Evolutionary conservation across 768 basidiomycete species (phyloP), one percentile per base, ranked within the genome.

Genomic region (Tylopilus rubrobrunneus): DNA sequence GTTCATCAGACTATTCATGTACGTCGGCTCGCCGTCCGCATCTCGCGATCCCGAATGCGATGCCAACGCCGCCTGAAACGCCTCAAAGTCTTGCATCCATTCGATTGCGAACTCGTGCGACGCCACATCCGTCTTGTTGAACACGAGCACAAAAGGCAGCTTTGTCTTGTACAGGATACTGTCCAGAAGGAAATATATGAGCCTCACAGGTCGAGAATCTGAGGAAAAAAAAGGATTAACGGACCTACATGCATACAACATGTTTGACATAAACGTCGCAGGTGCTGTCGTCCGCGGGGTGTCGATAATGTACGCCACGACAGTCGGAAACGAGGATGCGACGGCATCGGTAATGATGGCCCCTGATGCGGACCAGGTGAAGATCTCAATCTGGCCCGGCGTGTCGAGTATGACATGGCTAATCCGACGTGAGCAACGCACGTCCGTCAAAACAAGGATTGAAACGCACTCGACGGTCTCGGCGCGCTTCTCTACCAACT

Each of bases 261-360:
- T 99, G 72, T 99, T 99, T 19, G 87, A 91, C 97, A 98, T 99
- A 72, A 99, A 99, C 4, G 97, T 99, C 15, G 96, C 93, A 0
- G 97, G 97, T 0, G 92, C 85, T 0, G 88, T 87, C 19, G 92
- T 93, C 57, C 97, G 79, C 21, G 97, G 97, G 4, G 97, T 99
- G 71, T 99, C 97, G 61, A 99, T 92, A 56, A 99, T 82, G 66
- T 98, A 99, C 15, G 97, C 97, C 34, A 99, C 85, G 33, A 96
- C 92, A 2, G 97, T 87, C 6, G 97, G 97, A 53, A 98, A 76
- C 0, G 94, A 84, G 3, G 92, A 90, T 1, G 97, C 97, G 40
- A 99, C 78, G 17, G 97, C 92, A 66, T 98, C 95, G 40, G 97
- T 99, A 62, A 99, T 98, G 65, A 99, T 99, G 11, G 96, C 87